Conservation (phyloP, 495 filamentous ascomycete genomes). For the Daldinia grandis region DNA sequence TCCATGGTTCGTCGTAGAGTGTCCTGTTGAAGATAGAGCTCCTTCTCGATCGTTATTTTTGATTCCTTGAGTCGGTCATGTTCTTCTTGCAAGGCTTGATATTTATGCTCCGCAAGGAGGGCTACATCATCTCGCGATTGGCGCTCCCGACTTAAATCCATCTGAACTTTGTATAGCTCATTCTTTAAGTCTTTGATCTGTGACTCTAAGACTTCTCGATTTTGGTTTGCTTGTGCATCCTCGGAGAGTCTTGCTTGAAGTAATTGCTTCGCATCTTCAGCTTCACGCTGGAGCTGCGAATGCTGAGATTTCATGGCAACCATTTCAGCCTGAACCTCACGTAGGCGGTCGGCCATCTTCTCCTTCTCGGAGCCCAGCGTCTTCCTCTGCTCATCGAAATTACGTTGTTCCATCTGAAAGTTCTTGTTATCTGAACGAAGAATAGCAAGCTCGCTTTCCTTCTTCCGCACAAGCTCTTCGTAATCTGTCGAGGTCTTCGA, state of each 20-base stretch:
- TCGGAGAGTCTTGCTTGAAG: constrained; percentile 90
- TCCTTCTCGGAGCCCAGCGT: constrained; percentile 78
- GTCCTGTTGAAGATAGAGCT: constrained; percentile 98
- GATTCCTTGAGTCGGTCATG: constrained; percentile 89
- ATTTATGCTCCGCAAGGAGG: constrained; percentile 89
- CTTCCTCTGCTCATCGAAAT: constrained; percentile 77
- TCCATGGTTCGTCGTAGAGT: constrained; percentile 88
- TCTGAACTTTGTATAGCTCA: constrained; percentile 83
- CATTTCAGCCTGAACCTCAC: constrained; percentile 85
- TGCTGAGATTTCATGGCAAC: constrained; percentile 88
- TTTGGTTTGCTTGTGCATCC: constrained; percentile 85
- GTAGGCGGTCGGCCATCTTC: constrained; percentile 76
- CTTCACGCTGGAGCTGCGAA: constrained; percentile 83
- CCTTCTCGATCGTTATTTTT: constrained; percentile 97
- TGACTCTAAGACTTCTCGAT: constrained; percentile 83
- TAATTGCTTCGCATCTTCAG: constrained; percentile 83
- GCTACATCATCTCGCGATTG: constrained; percentile 97
- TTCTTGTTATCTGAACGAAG: constrained; percentile 84
- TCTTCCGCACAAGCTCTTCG: constrained; percentile 88
- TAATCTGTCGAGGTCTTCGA: constrained; percentile 93
- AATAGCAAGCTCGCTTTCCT: constrained; percentile 91
- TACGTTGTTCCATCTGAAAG: constrained; percentile 76
- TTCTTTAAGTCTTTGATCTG: constrained; percentile 88
- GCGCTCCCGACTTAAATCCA: constrained; percentile 87
- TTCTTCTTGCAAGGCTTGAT: constrained; percentile 79